These are phyloP conservation scores for Sophora flavescens DNA, from an alignment of 306 rosid species.

Conservation along the genomic window DNA sequence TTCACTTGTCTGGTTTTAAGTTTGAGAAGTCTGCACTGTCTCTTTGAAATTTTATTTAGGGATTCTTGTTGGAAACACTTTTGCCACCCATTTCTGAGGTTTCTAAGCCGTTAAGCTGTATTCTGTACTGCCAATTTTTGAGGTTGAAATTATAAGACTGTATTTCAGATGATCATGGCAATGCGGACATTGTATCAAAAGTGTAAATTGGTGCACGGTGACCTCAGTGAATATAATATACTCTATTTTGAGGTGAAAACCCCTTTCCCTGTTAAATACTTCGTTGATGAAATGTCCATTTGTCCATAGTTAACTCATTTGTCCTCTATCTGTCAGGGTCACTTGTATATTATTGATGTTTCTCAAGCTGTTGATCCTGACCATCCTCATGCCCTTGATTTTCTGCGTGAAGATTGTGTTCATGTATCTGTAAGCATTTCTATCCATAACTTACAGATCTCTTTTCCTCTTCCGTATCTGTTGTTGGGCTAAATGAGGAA, in stretches of 20 bases:
- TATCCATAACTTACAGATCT: not conserved
- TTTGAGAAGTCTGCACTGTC: not conserved
- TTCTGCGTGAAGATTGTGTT: constrained; percentile 81
- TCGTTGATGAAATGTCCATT: constrained; percentile 22
- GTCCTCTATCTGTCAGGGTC: constrained; percentile 67
- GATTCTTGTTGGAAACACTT: constrained; percentile 32
- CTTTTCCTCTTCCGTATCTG: constrained; percentile 20
- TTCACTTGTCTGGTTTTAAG: constrained; percentile 4
- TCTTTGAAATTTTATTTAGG: constrained; percentile 24
- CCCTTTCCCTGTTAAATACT: constrained; percentile 13
- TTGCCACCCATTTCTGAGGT: not conserved
- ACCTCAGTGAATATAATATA: constrained; percentile 90
- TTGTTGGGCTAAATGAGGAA: not conserved
- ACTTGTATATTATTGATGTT: constrained; percentile 86
- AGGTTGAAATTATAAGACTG: constrained; percentile 24
- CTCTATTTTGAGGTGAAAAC: constrained; percentile 79
- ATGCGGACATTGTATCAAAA: constrained; percentile 91
- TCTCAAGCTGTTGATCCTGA: constrained; percentile 96
- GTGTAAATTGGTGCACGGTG: constrained; percentile 94
- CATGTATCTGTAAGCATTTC: constrained; percentile 75
- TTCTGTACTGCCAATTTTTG: constrained; percentile 2
- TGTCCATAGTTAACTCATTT: constrained; percentile 31
- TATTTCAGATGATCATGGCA: constrained; percentile 70
- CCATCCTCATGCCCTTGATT: constrained; percentile 87
- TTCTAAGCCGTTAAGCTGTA: constrained; percentile 8